Conservation (phyloP, 2,329 filamentous ascomycete genomes). For the Colletotrichum somersetense region DNA sequence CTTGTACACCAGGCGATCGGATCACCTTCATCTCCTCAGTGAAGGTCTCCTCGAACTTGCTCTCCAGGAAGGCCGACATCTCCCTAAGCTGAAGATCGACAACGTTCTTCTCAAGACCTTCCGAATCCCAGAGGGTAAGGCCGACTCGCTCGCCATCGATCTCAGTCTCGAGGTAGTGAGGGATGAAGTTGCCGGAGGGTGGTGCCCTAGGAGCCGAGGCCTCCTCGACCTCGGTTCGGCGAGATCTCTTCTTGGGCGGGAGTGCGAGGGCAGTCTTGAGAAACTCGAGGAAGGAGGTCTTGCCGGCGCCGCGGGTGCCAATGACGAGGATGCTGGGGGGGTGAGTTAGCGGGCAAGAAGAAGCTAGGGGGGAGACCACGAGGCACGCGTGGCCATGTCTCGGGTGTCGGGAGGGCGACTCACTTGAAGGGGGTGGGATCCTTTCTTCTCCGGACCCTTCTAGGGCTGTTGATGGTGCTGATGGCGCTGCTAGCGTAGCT, state of each 20-base stretch:
- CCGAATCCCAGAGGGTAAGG: conserved; percentile 95
- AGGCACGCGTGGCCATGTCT: conserved; percentile 14
- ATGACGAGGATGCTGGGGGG: conserved; percentile 83
- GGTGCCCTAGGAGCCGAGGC: conserved; percentile 61
- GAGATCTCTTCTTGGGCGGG: conserved; percentile 81
- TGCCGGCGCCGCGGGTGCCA: conserved; percentile 88
- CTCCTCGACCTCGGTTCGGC: conserved; percentile 63
- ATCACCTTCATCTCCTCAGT: conserved; percentile 98
- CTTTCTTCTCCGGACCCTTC: conserved; percentile 92
- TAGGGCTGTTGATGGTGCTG: conserved; percentile 92
- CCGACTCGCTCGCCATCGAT: conserved; percentile 93
- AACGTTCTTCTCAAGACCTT: conserved; percentile 93
- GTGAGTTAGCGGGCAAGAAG: conserved; percentile 2
- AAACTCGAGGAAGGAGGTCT: conserved; percentile 97
- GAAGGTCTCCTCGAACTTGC: conserved; percentile 98
- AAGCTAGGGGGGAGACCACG: neutral
- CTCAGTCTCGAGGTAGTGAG: conserved; percentile 93
- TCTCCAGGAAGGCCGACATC: conserved; percentile 92
- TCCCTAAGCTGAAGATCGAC: conserved; percentile 94
- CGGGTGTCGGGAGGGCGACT: conserved; percentile 56
- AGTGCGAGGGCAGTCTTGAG: conserved; percentile 87
- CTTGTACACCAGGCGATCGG: conserved; percentile 89
- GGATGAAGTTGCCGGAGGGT: conserved; percentile 79
- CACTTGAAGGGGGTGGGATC: conserved; percentile 99
- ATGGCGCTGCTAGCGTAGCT: conserved; percentile 95